These are phyloP conservation scores for Penicillium verhagenii DNA, from an alignment of 495 filamentous ascomycete species.

Conservation along the genomic window DNA sequence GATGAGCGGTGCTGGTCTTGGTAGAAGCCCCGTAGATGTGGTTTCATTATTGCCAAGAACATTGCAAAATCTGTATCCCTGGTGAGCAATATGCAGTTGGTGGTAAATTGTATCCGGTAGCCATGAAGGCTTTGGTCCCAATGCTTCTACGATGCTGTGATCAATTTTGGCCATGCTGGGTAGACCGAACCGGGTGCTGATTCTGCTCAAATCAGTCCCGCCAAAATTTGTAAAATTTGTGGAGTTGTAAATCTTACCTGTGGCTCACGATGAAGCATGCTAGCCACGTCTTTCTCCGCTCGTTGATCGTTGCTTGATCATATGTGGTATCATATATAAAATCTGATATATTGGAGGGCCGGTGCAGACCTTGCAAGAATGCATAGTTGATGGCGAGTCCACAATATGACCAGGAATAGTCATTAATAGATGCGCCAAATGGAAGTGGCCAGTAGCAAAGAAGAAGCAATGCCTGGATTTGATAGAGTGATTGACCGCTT, in stretches of 20 bases:
- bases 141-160: background rate
- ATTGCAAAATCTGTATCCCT: background rate
- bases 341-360: background rate
- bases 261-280: background rate
- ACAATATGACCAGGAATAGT: background rate
- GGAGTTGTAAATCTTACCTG: background rate
- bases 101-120: background rate
- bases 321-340: background rate
- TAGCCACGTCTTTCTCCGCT: background rate
- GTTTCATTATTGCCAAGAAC: background rate
- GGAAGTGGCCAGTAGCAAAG: background rate
- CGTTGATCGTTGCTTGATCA: background rate
- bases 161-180: background rate
- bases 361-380: background rate
- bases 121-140: background rate
- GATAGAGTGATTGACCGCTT: background rate
- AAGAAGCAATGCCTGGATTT: background rate
- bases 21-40: background rate
- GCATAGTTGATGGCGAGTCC: background rate
- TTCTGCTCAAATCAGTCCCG: background rate
- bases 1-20: background rate
- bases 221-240: background rate
- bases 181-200: background rate
- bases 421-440: background rate
- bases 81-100: background rate